Percentiles rank a stretch among this genome's conserved stretches.
Evolutionary conservation across 495 filamentous ascomycete species (phyloP).

Genomic region (Penicillium egyptiacum): DNA sequence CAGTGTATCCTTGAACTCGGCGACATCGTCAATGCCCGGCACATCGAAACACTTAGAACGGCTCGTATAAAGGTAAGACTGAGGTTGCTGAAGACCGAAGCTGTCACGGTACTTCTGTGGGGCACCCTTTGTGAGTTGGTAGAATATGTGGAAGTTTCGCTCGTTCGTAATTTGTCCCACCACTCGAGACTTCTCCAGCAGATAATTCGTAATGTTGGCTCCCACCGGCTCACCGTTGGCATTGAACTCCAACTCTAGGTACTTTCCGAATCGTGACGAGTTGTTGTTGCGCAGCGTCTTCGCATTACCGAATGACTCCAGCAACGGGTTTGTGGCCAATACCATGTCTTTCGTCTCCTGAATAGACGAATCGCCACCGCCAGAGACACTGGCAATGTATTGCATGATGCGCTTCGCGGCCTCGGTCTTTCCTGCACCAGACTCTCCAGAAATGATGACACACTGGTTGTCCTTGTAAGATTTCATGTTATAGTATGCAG

Average conservation of each 20-base stretch:
- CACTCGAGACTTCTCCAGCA: slow-evolving; percentile 93
- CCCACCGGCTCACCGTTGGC: slow-evolving; percentile 88
- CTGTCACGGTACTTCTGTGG: slow-evolving; percentile 78
- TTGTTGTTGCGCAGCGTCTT: slow-evolving; percentile 99
- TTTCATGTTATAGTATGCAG: slow-evolving; percentile 99
- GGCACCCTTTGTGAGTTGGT: slow-evolving; percentile 96
- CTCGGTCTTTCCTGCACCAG: slow-evolving; percentile 98
- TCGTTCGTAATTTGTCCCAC: slow-evolving; percentile 95
- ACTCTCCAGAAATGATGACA: slow-evolving; percentile 99
- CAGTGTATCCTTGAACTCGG: slow-evolving; percentile 89
- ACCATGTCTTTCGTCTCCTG: slow-evolving; percentile 99
- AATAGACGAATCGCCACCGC: slow-evolving; percentile 85
- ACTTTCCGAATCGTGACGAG: slow-evolving; percentile 97
- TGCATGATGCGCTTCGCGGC: slow-evolving; percentile 99
- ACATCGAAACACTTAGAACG: slow-evolving; percentile 93
- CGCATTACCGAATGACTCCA: slow-evolving; percentile 98
- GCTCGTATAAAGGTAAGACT: slow-evolving; percentile 94
- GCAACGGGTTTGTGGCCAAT: slow-evolving; percentile 91
- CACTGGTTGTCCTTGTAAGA: slow-evolving; percentile 99
- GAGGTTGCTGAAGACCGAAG: slow-evolving; percentile 87
- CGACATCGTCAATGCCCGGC: slow-evolving; percentile 84
- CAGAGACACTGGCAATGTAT: slow-evolving; percentile 96
- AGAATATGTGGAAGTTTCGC: slow-evolving; percentile 99
- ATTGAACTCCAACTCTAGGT: slow-evolving; percentile 97
- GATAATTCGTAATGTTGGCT: slow-evolving; percentile 96